A percentile compares a stretch with the other conserved stretches of the same genome.
Evolutionary conservation across 164 flowering plant species (phyloP).

Genomic region (Umbilicus rupestris): DNA sequence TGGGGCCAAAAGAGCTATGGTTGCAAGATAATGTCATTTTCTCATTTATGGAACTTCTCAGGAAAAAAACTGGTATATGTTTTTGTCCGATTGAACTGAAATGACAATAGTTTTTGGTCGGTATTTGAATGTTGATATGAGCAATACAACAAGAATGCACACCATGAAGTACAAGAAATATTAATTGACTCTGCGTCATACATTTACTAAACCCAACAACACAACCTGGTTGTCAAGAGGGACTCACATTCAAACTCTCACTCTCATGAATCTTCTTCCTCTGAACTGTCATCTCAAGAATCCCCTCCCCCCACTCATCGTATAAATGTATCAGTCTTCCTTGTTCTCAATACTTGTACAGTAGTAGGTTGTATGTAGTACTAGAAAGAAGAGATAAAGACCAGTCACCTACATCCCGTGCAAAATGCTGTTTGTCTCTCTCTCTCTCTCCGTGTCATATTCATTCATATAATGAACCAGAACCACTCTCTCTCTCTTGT

Average conservation of each 20-base stretch:
- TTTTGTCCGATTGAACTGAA: no score
- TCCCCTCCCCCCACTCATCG: not conserved
- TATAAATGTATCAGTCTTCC: not conserved
- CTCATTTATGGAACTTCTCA: constrained; percentile 4
- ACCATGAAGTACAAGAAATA: not conserved
- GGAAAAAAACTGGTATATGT: no score
- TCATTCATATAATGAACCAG: not conserved
- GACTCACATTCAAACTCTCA: constrained; percentile 1
- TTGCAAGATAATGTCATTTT: constrained; percentile 4
- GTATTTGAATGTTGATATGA: no score
- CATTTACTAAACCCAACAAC: not conserved
- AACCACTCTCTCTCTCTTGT: not conserved
- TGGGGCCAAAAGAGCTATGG: not conserved
- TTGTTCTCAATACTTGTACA: not conserved
- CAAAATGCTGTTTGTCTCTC: constrained; percentile 5
- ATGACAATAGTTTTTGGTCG: no score
- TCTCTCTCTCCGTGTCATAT: not conserved
- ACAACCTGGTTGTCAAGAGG: not conserved
- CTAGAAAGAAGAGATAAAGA: not conserved
- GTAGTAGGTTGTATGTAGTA: not conserved
- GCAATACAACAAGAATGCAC: not conserved
- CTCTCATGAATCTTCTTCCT: not conserved
- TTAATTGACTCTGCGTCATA: not conserved
- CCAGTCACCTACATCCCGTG: constrained; percentile 5
- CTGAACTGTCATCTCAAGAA: constrained; percentile 4